These are phyloP conservation scores for Candida pini DNA, from an alignment of 805 yeast genomes.

Conservation along the genomic window DNA sequence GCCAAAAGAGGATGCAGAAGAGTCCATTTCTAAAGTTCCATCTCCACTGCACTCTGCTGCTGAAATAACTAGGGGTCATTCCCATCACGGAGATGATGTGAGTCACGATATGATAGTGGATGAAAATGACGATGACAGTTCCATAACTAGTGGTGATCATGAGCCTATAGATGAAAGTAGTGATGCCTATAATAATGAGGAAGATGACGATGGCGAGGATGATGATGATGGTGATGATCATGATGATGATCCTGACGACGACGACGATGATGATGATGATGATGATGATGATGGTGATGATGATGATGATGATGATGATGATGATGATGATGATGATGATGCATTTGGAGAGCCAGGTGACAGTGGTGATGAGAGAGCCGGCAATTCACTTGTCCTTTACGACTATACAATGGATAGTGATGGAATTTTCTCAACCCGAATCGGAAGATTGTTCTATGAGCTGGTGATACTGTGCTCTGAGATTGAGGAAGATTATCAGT, in stretches of 20 bases:
- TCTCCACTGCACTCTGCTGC: no score
- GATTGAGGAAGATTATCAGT: conserved; percentile 16
- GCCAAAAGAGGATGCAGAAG: conserved; percentile 4
- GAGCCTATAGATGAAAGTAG: conserved; percentile 10
- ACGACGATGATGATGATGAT: conserved; percentile 22
- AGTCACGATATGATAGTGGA: conserved; percentile 11
- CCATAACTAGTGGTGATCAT: no score
- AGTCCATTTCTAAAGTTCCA: conserved; percentile 1
- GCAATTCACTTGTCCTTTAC: conserved; percentile 6
- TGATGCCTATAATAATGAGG: conserved; percentile 13
- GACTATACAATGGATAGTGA: conserved; percentile 19
- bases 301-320: conserved; percentile 3
- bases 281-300: conserved; percentile 23
- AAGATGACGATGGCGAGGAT: conserved; percentile 16
- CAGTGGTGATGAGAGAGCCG: conserved; percentile 11
- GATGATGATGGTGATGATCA: conserved; percentile 17
- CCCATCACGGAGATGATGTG: no score
- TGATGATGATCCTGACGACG: conserved; percentile 19
- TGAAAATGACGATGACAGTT: conserved; percentile 13
- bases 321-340: background rate
- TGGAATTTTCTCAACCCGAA: conserved; percentile 13
- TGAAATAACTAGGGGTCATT: no score
- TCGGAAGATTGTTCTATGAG: conserved; percentile 9
- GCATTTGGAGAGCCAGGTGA: no score
- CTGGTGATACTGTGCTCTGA: conserved; percentile 14